Evolutionary conservation across 805 yeast species (phyloP), one percentile per base, ranked within the genome.

Genomic region (Jamesozyma lodderae): DNA sequence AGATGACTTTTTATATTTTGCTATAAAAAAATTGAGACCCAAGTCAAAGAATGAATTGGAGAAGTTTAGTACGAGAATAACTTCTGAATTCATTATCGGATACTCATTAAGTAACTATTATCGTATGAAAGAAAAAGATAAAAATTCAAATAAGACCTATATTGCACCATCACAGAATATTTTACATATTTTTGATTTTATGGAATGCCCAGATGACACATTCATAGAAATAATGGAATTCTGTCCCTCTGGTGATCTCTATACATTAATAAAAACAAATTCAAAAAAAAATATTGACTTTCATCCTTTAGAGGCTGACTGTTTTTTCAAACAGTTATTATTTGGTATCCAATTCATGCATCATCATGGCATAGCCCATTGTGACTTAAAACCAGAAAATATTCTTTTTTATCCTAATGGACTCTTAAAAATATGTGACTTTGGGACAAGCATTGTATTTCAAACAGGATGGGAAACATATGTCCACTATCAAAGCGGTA

Each of bases 171-270:
- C 48, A 10, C 75, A 76, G 38, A 84, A 90, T 49, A 75, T 88
- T 40, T 77, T 84, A 31, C 78, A 79, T 48, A 80, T 90, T 3
- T 71, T 83, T 38, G 96, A 88, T 59, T 66, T 88, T 36, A 75
- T 88, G 84, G 75, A 77, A 47, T 10, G 14, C 1, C 40, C 48
- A 11, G 80, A 84, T 63, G 74, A 86, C 59, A 70, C 81, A 46
- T 79, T 79, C 64, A 75, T 82, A 37, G 95, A 90, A 63, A 84
- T 90, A 35, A 85, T 90, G 95, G 97, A 90, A 62, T 88, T 78
- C 57, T 86, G 95, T 49, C 83, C 94, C 6, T 82, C 84, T 38
- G 90, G 90, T 26, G 90, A 81, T 53, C 61, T 81, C 21, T 81
- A 77, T 54, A 64, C 81, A 1, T 63, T 56, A 27, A 36, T 81